A percentile compares a stretch with the other conserved stretches of the same genome.
Conservation (phyloP, 1,139 yeast species). For the Yamadazyma dushanensis region DNA sequence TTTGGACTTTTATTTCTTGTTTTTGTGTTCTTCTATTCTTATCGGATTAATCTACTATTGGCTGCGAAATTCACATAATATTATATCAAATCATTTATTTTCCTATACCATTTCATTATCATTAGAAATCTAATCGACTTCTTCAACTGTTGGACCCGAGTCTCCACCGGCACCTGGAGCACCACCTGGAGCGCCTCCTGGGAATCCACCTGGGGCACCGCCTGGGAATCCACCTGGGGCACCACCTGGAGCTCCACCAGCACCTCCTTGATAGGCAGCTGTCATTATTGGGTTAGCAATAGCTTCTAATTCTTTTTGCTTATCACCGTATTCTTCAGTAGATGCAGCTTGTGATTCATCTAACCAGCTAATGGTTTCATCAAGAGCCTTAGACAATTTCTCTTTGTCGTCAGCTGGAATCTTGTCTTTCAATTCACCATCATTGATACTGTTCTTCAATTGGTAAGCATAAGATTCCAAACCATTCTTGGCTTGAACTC, state of each 20-base stretch:
- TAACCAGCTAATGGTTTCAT: constrained; percentile 50
- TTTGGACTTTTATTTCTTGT: too few relatives aligned
- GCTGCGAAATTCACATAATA: constrained; percentile 2
- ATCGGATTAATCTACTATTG: too few relatives aligned
- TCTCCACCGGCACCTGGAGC: constrained; percentile 39
- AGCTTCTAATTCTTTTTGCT: constrained; percentile 64
- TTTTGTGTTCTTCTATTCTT: too few relatives aligned
- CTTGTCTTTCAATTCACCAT: constrained; percentile 53
- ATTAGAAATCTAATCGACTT: constrained; percentile 51
- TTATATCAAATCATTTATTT: not conserved
- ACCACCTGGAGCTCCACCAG: constrained; percentile 31
- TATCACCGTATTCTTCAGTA: constrained; percentile 57
- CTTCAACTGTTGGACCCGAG: constrained; percentile 72
- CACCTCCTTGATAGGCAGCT: constrained; percentile 60
- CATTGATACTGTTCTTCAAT: constrained; percentile 60
- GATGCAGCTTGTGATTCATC: constrained; percentile 53
- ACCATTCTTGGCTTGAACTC: constrained; percentile 66
- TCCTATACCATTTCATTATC: not conserved
- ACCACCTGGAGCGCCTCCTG: constrained; percentile 47
- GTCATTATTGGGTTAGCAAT: constrained; percentile 67
- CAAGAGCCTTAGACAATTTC: constrained; percentile 39
- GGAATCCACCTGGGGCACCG: constrained; percentile 33
- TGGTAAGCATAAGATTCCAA: constrained; percentile 88
- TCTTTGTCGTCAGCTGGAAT: constrained; percentile 48
- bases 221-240: constrained; percentile 29